A percentile compares a stretch with the other conserved stretches of the same genome.
Conservation (phyloP, 495 filamentous ascomycete genomes). For the Letharia lupina region DNA sequence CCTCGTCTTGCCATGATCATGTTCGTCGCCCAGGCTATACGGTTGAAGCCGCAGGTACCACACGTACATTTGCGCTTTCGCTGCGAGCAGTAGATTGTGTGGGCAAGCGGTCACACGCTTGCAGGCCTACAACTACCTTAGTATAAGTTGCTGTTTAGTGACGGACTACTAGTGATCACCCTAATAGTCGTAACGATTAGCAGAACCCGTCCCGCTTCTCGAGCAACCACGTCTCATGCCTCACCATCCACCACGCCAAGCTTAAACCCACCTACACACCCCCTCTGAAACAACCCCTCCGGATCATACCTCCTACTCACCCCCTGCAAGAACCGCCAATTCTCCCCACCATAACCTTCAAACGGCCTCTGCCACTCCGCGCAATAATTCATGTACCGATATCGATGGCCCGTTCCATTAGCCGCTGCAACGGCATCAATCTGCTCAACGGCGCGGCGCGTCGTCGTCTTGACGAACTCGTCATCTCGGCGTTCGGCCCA, state of each 20-base stretch:
- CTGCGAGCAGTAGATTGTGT: not conserved
- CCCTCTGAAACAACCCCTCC: slow-evolving; percentile 28
- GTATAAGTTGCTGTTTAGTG: too few relatives aligned
- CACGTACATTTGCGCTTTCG: not conserved
- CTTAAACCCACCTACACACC: slow-evolving; percentile 31
- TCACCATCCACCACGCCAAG: slow-evolving; percentile 20
- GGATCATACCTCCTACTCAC: slow-evolving; percentile 32
- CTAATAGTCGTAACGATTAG: too few relatives aligned
- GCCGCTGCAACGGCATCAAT: slow-evolving; percentile 29
- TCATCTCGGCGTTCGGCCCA: slow-evolving; percentile 29
- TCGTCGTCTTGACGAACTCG: slow-evolving; percentile 26
- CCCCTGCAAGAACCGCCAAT: slow-evolving; percentile 25
- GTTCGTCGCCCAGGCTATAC: not conserved
- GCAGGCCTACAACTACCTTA: too few relatives aligned
- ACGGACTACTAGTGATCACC: too few relatives aligned
- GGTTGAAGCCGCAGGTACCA: not conserved
- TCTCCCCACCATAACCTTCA: slow-evolving; percentile 31
- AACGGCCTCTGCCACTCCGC: slow-evolving; percentile 31
- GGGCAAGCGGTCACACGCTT: too few relatives aligned
- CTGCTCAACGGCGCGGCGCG: slow-evolving; percentile 24
- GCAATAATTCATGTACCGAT: slow-evolving; percentile 33
- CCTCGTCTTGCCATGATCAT: not conserved
- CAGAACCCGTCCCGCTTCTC: too few relatives aligned
- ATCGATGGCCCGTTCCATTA: slow-evolving; percentile 26
- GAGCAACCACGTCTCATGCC: slow-evolving; percentile 1